Conservation (phyloP, 2,329 filamentous ascomycete species). For the Ophiosphaerella narmari region DNA sequence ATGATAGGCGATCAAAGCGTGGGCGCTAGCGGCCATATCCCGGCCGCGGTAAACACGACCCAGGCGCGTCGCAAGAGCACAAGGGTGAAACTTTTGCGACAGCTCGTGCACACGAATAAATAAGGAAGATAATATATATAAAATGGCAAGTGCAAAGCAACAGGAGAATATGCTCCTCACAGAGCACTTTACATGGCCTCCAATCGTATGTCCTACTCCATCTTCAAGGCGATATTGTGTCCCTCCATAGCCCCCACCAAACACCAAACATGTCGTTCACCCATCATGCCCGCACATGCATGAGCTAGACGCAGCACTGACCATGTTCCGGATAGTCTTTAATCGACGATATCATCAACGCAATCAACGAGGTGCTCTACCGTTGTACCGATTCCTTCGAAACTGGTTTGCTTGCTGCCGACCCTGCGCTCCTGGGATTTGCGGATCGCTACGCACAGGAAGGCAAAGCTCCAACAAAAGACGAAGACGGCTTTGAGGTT, state of each 20-base stretch:
- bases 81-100: conserved; percentile 8
- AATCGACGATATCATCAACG: conserved; percentile 97
- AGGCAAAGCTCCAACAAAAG: conserved; percentile 50
- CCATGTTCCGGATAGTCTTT: conserved; percentile 61
- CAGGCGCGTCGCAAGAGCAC: conserved; percentile 26
- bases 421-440: conserved; percentile 83
- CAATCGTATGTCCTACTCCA: conserved; percentile 66
- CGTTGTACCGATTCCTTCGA: conserved; percentile 88
- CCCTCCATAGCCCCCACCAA: conserved; percentile 6
- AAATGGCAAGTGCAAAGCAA: conserved; percentile 52
- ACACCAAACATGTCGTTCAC: not conserved
- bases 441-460: conserved; percentile 54
- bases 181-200: conserved; percentile 94
- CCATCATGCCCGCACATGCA: not conserved
- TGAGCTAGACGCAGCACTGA: not conserved
- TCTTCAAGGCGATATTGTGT: not conserved
- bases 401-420: conserved; percentile 73
- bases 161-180: conserved; percentile 71
- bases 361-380: conserved; percentile 90
- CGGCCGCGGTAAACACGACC: conserved; percentile 25
- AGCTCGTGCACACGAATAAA: conserved; percentile 3
- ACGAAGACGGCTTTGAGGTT: conserved; percentile 47
- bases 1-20: not conserved
- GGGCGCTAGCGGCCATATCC: conserved; percentile 12
- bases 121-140: not conserved